phyloP scores from a whole-genome alignment of 805 yeast species.

The Wickerhamomyces canadensis region DNA sequence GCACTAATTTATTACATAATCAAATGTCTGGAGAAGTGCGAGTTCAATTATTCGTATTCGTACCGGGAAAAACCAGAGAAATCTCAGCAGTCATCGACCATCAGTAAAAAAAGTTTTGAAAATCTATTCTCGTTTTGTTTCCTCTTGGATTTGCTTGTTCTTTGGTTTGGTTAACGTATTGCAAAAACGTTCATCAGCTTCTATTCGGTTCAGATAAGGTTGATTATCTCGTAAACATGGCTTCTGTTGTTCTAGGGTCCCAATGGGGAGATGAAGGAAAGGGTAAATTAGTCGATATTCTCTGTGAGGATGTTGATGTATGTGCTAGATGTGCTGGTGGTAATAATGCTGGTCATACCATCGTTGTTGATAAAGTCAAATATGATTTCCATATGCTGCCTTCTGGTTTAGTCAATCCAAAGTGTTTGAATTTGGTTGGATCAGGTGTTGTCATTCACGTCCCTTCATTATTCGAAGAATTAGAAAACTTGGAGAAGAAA shows the following conservation, averaged over 20 bases:
- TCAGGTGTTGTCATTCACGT: slow-evolving; percentile 95
- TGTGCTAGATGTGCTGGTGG: slow-evolving; percentile 99
- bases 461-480: slow-evolving; percentile 87
- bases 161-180: slow-evolving; percentile 11
- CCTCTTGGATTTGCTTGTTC: neutral
- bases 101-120: neutral
- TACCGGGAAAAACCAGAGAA: no score
- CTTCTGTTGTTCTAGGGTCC: slow-evolving; percentile 86
- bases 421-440: slow-evolving; percentile 85
- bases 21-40: no score
- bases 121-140: neutral
- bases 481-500: slow-evolving; percentile 72
- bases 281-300: slow-evolving; percentile 92
- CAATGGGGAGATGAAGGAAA: slow-evolving; percentile 99
- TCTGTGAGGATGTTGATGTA: slow-evolving; percentile 92
- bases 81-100: no score
- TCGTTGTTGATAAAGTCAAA: slow-evolving; percentile 81
- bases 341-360: slow-evolving; percentile 98
- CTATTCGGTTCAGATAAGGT: neutral
- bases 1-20: no score
- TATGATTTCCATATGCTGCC: slow-evolving; percentile 99
- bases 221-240: slow-evolving; percentile 21
- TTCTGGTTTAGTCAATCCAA: slow-evolving; percentile 93
- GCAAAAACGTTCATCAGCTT: slow-evolving; percentile 13
- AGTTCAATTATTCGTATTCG: no score